Evolutionary conservation across 768 basidiomycete genomes (phyloP).

Genomic region (Pisolithus microcarpus): DNA sequence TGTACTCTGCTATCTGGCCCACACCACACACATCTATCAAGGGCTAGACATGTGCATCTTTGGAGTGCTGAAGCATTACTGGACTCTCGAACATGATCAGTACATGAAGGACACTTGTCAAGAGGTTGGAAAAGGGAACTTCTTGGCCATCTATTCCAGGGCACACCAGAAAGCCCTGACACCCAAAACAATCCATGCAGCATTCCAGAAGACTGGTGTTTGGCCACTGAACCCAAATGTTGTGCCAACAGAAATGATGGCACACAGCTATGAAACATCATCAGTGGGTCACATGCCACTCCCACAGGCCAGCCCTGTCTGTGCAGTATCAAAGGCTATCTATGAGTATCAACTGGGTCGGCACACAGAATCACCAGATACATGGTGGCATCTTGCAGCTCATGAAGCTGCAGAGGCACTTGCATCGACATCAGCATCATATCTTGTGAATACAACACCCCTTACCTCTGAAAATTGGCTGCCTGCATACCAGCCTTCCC

Average conservation of each 20-base stretch:
- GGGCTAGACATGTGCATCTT: too few relatives aligned
- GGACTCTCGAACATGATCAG: too few relatives aligned
- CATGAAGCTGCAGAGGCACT: not conserved
- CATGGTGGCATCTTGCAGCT: not conserved
- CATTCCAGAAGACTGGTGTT: too few relatives aligned
- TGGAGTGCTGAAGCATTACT: too few relatives aligned
- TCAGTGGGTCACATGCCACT: constrained; percentile 6
- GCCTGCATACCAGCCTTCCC: not conserved
- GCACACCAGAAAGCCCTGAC: too few relatives aligned
- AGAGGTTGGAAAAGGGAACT: too few relatives aligned
- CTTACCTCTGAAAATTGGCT: constrained; percentile 1
- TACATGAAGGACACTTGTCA: too few relatives aligned
- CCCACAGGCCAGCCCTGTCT: constrained; percentile 1
- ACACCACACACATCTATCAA: too few relatives aligned
- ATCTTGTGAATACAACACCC: constrained; percentile 2
- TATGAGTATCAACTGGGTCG: not conserved
- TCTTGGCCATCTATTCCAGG: too few relatives aligned
- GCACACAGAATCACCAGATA: constrained; percentile 1
- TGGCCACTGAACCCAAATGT: too few relatives aligned
- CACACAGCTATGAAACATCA: constrained; percentile 11
- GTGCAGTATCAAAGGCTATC: not conserved
- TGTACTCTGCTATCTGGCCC: too few relatives aligned
- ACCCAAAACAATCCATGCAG: too few relatives aligned
- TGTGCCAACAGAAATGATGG: constrained; percentile 28
- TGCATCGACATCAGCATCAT: constrained; percentile 4